These are phyloP conservation scores for Wallacemonas rigidus DNA, from an alignment of 208 protist genomes.

Conservation along the genomic window DNA sequence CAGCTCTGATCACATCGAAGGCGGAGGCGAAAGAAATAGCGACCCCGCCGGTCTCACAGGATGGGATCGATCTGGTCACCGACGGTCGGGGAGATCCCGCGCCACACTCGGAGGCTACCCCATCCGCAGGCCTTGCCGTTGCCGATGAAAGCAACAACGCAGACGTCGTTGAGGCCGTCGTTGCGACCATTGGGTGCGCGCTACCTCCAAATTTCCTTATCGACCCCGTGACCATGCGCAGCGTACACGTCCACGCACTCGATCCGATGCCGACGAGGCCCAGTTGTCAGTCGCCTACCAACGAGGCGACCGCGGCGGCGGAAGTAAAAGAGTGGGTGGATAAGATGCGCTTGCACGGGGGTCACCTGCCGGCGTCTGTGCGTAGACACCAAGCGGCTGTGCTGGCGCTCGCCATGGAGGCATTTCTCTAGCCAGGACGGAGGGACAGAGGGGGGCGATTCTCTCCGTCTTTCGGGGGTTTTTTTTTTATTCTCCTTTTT, in stretches of 20 bases:
- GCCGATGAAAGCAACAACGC: not conserved
- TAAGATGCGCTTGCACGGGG: slow-evolving; percentile 64
- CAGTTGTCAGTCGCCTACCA: too few species aligned
- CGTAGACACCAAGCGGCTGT: slow-evolving; percentile 57
- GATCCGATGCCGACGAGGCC: not conserved
- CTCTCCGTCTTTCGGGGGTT: too few species aligned
- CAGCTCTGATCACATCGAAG: not conserved
- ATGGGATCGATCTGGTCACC: not conserved
- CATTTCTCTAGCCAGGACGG: slow-evolving; percentile 19
- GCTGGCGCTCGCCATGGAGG: slow-evolving; percentile 49
- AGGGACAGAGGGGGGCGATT: not conserved
- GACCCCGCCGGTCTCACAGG: not conserved
- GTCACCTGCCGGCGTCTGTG: slow-evolving; percentile 29
- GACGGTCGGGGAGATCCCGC: not conserved
- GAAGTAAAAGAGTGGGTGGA: slow-evolving; percentile 65
- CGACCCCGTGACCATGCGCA: slow-evolving; percentile 56
- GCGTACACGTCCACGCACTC: slow-evolving; percentile 41
- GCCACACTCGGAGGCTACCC: too few species aligned
- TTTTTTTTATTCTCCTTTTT: too few species aligned
- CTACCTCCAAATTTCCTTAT: slow-evolving; percentile 57
- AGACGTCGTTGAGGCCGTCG: not conserved
- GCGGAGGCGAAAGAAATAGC: too few species aligned
- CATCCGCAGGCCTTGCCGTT: too few species aligned
- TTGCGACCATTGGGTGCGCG: slow-evolving; percentile 32
- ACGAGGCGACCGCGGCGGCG: not conserved